Base-by-base conservation (phyloP, 2,329 filamentous ascomycete species). In the Fusarium sp. region DNA sequence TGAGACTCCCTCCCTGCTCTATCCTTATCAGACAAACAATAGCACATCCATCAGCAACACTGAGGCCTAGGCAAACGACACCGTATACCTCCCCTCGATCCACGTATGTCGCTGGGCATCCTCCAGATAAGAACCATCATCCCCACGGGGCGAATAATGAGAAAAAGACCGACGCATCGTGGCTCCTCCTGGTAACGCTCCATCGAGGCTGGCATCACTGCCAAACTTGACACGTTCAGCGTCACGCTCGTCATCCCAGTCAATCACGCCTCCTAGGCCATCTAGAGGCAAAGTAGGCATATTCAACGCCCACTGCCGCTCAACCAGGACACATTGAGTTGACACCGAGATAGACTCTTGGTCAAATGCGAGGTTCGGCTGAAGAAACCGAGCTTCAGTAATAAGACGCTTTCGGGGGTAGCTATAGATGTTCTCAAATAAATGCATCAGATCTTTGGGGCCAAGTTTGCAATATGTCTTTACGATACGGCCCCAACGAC, bases 401-500 rank as follows among this genome's bases (percentile, higher is more conserved):
- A 87, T 80, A 12, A 87, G 82, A 13, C 83, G 82, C 33, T 78
- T 78, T 50, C 83, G 84, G 26, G 83, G 83, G 45, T 84, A 86
- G 57, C 79, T 81, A 73, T 84, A 84, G 20, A 82, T 82, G 57
- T 84, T 81, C 32, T 84, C 80, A 45, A 88, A 81, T 60, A 87
- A 82, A 64, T 84, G 79, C 68, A 86, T 81, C n/a, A 89, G 80
- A 59, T 86, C 81, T 14, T 81, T 76, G 0, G 87, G 87, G 7
- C 81, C 79, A 11, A 89, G 80, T 77, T 88, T 89, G 71, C 85
- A 78, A 64, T 84, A 84, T 2, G 83, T 84, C 65, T 83, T 82
- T 42, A 84, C 75, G 37, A 84, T 81, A 20, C 82, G 81, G 17
- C 78, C 76, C 78, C 80, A 82, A 50, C 73, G 74, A 53, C 79